Evolutionary conservation across 148 eudicot species (phyloP).

Genomic region (Cornus kousa): DNA sequence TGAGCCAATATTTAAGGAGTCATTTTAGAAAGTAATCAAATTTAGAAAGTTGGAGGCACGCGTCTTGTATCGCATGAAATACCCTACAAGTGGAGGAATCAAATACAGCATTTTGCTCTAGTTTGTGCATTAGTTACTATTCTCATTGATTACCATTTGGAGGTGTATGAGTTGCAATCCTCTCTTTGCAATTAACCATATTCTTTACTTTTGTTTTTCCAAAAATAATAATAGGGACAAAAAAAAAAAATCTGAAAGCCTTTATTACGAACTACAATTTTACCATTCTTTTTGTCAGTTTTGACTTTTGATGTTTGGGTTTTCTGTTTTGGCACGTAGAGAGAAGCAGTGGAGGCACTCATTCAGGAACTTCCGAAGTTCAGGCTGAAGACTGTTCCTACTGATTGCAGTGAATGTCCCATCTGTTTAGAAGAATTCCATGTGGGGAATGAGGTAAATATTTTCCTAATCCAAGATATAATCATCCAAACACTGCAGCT

Average conservation of each 20-base stretch:
- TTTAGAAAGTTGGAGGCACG: no score
- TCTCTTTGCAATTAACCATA: neutral
- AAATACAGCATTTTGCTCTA: neutral
- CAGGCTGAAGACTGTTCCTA: slow-evolving; percentile 85
- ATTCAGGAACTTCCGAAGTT: slow-evolving; percentile 95
- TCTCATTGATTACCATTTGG: neutral
- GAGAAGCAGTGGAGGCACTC: slow-evolving; percentile 95
- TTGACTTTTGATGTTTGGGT: neutral
- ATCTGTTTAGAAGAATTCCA: slow-evolving; percentile 95
- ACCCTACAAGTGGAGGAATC: neutral
- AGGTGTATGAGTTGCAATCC: neutral
- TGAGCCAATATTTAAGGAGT: neutral
- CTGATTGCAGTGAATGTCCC: slow-evolving; percentile 95
- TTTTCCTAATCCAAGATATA: neutral
- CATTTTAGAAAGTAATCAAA: neutral
- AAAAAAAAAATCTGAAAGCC: neutral
- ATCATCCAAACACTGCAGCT: neutral
- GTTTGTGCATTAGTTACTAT: neutral
- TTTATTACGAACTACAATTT: neutral
- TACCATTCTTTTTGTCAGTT: neutral
- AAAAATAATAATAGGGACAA: no score
- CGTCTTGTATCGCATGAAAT: neutral
- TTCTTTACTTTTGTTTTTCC: neutral
- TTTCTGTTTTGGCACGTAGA: slow-evolving; percentile 37
- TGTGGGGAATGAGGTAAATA: slow-evolving; percentile 80